Evolutionary conservation across 1,284 basidiomycete species (phyloP).

Genomic region (Boletus holoroseus): DNA sequence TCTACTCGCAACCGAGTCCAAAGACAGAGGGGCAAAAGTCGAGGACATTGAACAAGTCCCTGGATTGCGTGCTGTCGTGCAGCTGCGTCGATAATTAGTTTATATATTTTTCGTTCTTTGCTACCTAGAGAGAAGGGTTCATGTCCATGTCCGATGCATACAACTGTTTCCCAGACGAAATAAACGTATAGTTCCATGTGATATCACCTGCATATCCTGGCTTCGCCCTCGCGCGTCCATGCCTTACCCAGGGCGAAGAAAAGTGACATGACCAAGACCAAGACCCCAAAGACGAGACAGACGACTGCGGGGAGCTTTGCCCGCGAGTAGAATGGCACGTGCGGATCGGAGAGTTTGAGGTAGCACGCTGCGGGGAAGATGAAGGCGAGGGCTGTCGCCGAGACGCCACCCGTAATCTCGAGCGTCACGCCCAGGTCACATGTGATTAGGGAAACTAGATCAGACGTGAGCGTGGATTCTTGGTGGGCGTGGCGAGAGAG

Average conservation of each 20-base stretch:
- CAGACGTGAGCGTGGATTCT: not conserved
- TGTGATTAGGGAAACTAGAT: slow-evolving; percentile 80
- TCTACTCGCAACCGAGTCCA: slow-evolving; percentile 71
- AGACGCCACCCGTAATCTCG: slow-evolving; percentile 93
- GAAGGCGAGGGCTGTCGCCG: slow-evolving; percentile 91
- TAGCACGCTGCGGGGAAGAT: slow-evolving; percentile 91
- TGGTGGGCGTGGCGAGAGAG: not conserved
- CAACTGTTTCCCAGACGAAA: slow-evolving; percentile 19
- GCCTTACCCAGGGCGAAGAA: slow-evolving; percentile 70
- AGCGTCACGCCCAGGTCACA: slow-evolving; percentile 97
- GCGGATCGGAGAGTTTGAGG: slow-evolving; percentile 62
- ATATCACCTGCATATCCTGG: slow-evolving; percentile 58
- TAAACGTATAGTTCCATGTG: slow-evolving; percentile 9
- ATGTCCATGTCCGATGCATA: slow-evolving; percentile 18
- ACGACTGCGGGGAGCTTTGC: slow-evolving; percentile 68
- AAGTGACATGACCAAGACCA: slow-evolving; percentile 78
- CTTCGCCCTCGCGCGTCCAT: slow-evolving; percentile 65
- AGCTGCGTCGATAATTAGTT: slow-evolving; percentile 19
- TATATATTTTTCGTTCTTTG: not conserved
- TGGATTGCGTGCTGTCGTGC: slow-evolving; percentile 53
- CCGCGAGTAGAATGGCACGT: slow-evolving; percentile 59
- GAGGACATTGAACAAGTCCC: slow-evolving; percentile 57
- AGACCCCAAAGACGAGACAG: slow-evolving; percentile 70
- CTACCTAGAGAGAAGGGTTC: slow-evolving; percentile 4
- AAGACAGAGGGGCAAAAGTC: slow-evolving; percentile 61